phyloP scores from a whole-genome alignment of 2,329 filamentous ascomycete species.

The Didymella sp. region DNA sequence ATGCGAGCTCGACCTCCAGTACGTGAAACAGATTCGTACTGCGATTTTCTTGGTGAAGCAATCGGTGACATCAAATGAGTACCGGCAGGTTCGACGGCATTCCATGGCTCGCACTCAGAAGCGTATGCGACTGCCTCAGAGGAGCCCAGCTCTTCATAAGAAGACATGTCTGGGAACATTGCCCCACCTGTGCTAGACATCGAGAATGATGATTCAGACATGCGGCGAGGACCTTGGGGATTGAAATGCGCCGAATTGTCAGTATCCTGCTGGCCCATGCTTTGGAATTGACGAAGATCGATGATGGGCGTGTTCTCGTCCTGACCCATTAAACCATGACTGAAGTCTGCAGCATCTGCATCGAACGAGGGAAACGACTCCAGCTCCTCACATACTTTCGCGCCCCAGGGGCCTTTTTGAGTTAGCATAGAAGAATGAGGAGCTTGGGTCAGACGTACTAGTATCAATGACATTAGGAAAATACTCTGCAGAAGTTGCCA shows the following conservation, averaged over 20 bases:
- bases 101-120: slow-evolving; percentile 67
- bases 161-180: slow-evolving; percentile 70
- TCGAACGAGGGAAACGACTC: slow-evolving; percentile 50
- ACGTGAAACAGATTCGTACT: slow-evolving; percentile 57
- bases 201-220: slow-evolving; percentile 77
- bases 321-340: slow-evolving; percentile 45
- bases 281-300: slow-evolving; percentile 49
- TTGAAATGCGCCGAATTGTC: slow-evolving; percentile 45
- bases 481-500: slow-evolving; percentile 41
- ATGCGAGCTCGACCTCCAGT: slow-evolving; percentile 71
- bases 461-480: slow-evolving; percentile 48
- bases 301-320: slow-evolving; percentile 53
- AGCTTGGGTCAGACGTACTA: slow-evolving; percentile 34
- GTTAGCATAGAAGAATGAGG: slow-evolving; percentile 26
- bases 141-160: slow-evolving; percentile 74
- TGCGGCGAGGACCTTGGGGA: slow-evolving; percentile 64
- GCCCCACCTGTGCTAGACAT: slow-evolving; percentile 66
- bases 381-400: slow-evolving; percentile 50
- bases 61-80: slow-evolving; percentile 73
- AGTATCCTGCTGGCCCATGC: slow-evolving; percentile 42
- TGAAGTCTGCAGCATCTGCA: slow-evolving; percentile 48
- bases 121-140: slow-evolving; percentile 71
- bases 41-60: slow-evolving; percentile 71
- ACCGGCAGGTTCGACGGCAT: slow-evolving; percentile 71
- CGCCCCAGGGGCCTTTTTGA: slow-evolving; percentile 47